phyloP scores from a whole-genome alignment of 1,139 yeast species.

The Kodamaea fungicola region DNA sequence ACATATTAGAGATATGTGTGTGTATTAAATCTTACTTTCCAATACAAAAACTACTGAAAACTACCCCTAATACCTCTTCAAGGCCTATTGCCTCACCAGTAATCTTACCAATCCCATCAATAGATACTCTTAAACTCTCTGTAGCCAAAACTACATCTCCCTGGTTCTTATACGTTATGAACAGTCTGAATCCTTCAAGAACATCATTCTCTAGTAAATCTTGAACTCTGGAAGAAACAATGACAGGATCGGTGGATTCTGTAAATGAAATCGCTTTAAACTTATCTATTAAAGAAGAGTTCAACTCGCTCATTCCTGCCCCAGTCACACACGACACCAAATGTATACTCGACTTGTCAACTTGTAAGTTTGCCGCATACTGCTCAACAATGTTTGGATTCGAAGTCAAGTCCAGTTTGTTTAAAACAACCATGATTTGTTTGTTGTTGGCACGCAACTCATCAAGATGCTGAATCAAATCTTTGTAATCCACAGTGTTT shows the following conservation, averaged over 20 bases:
- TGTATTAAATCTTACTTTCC: constrained; percentile 76
- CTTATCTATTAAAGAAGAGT: constrained; percentile 28
- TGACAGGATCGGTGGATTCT: constrained; percentile 55
- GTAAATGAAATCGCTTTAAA: constrained; percentile 52
- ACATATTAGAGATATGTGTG: no score
- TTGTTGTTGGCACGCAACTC: constrained; percentile 22
- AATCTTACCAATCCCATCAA: constrained; percentile 86
- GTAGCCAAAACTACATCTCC: constrained; percentile 80
- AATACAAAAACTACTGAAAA: constrained; percentile 87
- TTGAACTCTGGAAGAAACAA: constrained; percentile 70
- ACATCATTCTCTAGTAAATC: constrained; percentile 75
- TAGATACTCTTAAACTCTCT: constrained; percentile 70
- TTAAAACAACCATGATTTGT: constrained; percentile 46
- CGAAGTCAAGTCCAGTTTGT: constrained; percentile 55
- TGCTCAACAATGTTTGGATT: constrained; percentile 15
- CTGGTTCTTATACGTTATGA: constrained; percentile 44
- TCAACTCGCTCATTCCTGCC: constrained; percentile 52
- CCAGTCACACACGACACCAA: constrained; percentile 63
- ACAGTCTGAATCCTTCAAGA: constrained; percentile 64
- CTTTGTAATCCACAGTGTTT: constrained; percentile 14
- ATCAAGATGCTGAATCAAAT: constrained; percentile 34
- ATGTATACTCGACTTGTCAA: constrained; percentile 30
- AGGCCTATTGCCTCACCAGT: constrained; percentile 88
- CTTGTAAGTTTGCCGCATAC: constrained; percentile 19
- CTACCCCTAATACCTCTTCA: constrained; percentile 88